phyloP scores from a whole-genome alignment of 2,329 filamentous ascomycete species.

The Botrytis medusae region DNA sequence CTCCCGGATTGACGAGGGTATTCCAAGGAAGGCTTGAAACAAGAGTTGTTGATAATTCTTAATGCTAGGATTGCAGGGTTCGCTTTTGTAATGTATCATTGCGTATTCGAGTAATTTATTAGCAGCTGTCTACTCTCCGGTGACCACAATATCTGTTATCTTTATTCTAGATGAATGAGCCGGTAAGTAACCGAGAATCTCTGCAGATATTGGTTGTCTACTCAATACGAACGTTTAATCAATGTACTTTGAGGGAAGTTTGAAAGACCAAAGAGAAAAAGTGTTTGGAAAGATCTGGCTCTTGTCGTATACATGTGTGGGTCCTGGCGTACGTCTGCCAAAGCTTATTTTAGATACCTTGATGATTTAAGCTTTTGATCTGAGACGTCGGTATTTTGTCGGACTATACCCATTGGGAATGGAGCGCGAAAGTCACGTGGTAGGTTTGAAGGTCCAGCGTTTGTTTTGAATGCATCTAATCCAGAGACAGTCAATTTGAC shows the following conservation, averaged over 20 bases:
- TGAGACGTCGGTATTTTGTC: background rate
- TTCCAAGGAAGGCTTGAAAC: background rate
- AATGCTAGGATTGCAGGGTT: background rate
- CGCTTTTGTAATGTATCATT: background rate
- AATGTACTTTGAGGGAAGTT: background rate
- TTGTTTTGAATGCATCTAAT: background rate
- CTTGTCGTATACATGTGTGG: background rate
- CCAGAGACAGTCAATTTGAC: background rate
- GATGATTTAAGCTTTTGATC: background rate
- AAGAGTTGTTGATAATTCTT: background rate
- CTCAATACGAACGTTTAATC: background rate
- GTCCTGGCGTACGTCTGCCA: background rate
- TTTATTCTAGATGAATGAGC: background rate
- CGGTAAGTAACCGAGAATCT: background rate
- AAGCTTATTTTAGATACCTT: background rate
- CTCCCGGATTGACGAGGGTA: background rate
- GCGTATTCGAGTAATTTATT: background rate
- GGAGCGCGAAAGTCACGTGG: background rate
- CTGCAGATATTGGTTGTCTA: background rate
- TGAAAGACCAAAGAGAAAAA: background rate
- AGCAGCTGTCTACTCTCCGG: background rate
- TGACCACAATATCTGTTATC: background rate
- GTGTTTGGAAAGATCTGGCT: background rate
- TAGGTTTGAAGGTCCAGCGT: background rate
- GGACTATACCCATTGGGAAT: background rate